Evolutionary conservation across 2,329 filamentous ascomycete species (phyloP), one percentile per base, ranked within the genome.

Genomic region (Pyrenochaeta sp.): DNA sequence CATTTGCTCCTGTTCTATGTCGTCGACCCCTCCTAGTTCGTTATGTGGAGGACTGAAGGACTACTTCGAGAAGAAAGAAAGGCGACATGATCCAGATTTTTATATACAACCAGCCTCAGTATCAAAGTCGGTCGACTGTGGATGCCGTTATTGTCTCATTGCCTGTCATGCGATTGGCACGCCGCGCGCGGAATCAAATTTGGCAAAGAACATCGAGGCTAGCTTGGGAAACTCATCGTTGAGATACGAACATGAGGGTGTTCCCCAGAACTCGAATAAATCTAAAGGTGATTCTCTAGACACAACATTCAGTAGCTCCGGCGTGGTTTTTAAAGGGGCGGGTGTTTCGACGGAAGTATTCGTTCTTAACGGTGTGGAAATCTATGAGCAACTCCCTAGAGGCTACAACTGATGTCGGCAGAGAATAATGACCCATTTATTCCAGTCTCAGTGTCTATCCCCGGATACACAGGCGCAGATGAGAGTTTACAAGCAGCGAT

Each of bases 381-480:
- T 3, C 8, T 14, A 5, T 20, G 14, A 5, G 13, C 9, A 19
- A 31, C 3, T 14, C 17, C 18, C 8, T 6, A 9, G 13, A 21
- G 3, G 9, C 8, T n/a, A 13, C 11, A 3, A n/a, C 31, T 34
- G n/a, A 34, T 8, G 2, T 23, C 10, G 18, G n/a, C 9, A 43
- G 40, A 7, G n/a, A 27, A 9, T 1, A 14, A 39, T 15, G 35
- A 44, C 21, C 21, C 27, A 11, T 17, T 39, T 6, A 21, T 44
- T 14, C 41, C 41, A 13, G 17, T 28, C 2, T 15, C 41, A 11
- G 7, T 22, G 4, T 11, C 20, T 3, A 44, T 44, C 17, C 34
- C 35, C 8, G 41, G 41, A 8, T 28, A 28, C 17, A 44, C 41
- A 1, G 41, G 41, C 13, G 38, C 41, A n/a, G 23, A 28, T 5